Evolutionary conservation across 2,329 filamentous ascomycete species (phyloP).

Genomic region (Sordariomycetes sp.): DNA sequence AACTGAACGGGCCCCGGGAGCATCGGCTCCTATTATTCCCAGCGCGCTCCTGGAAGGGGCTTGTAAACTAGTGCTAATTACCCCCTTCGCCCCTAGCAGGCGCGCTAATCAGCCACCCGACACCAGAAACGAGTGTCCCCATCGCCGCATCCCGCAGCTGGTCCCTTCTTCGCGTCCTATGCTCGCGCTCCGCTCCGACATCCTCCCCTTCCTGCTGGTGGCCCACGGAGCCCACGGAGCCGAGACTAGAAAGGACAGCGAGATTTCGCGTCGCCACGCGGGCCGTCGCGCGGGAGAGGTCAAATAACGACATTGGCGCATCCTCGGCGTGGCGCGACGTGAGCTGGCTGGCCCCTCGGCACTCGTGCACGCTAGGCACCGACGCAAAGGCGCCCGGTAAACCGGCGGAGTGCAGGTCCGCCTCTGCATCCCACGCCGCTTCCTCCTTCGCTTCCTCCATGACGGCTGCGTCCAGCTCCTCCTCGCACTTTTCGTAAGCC

Average conservation of each 20-base stretch:
- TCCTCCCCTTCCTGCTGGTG: slow-evolving; percentile 12
- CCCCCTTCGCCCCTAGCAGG: slow-evolving; percentile 3
- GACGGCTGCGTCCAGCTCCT: slow-evolving; percentile 56
- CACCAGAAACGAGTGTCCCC: slow-evolving; percentile 51
- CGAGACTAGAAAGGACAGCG: slow-evolving; percentile 36
- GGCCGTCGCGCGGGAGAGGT: slow-evolving; percentile 48
- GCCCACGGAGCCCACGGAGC: slow-evolving; percentile 24
- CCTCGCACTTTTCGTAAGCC: slow-evolving; percentile 64
- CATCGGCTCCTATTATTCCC: background rate
- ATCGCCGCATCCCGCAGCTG: slow-evolving; percentile 54
- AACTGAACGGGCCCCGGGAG: background rate
- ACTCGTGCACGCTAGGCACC: background rate
- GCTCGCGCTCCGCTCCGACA: slow-evolving; percentile 7
- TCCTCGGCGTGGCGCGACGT: slow-evolving; percentile 26
- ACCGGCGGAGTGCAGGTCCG: slow-evolving; percentile 39
- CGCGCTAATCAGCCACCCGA: slow-evolving; percentile 46
- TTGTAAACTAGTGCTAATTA: background rate
- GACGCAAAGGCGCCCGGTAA: slow-evolving; percentile 40
- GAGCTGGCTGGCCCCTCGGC: slow-evolving; percentile 13
- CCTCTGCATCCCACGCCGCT: slow-evolving; percentile 55
- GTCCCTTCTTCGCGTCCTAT: slow-evolving; percentile 49
- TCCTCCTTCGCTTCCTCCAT: slow-evolving; percentile 55
- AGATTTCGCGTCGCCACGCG: slow-evolving; percentile 45
- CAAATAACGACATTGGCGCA: slow-evolving; percentile 51
- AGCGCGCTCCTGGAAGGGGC: background rate